Evolutionary conservation across 495 filamentous ascomycete species (phyloP).

Genomic region (Bombardia bombarda): DNA sequence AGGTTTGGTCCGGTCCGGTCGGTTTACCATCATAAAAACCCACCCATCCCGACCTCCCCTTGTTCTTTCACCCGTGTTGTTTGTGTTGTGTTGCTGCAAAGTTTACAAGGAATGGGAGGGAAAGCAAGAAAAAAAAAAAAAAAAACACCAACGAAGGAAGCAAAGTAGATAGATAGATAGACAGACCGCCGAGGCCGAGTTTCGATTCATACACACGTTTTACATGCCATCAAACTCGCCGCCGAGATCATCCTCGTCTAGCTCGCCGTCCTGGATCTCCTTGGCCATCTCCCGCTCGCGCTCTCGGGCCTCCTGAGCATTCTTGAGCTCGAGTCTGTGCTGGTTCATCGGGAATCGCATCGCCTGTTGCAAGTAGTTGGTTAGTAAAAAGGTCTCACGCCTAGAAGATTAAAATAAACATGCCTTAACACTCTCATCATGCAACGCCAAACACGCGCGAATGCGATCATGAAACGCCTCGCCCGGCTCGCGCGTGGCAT

Average conservation of each 20-base stretch:
- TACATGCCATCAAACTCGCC: constrained; percentile 97
- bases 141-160: too few species aligned
- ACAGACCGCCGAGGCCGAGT: not conserved
- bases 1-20: not conserved
- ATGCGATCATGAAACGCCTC: constrained; percentile 98
- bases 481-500: constrained; percentile 88
- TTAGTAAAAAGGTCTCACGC: not conserved
- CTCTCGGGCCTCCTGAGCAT: constrained; percentile 93
- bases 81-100: constrained; percentile 6
- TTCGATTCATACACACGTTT: constrained; percentile 15
- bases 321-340: constrained; percentile 94
- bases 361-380: constrained; percentile 46
- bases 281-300: constrained; percentile 94
- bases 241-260: constrained; percentile 94
- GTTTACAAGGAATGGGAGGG: constrained; percentile 14
- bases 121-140: constrained; percentile 5
- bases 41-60: not conserved
- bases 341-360: constrained; percentile 99
- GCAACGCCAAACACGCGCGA: constrained; percentile 76
- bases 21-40: too few species aligned
- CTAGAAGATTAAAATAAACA: constrained; percentile 11
- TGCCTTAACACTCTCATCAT: constrained; percentile 98
- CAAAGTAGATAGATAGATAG: not conserved
- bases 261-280: constrained; percentile 96
- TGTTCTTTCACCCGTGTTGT: too few species aligned